phyloP scores from a whole-genome alignment of 2,329 filamentous ascomycete genomes.

The Phyllosticta citribraziliensis region DNA sequence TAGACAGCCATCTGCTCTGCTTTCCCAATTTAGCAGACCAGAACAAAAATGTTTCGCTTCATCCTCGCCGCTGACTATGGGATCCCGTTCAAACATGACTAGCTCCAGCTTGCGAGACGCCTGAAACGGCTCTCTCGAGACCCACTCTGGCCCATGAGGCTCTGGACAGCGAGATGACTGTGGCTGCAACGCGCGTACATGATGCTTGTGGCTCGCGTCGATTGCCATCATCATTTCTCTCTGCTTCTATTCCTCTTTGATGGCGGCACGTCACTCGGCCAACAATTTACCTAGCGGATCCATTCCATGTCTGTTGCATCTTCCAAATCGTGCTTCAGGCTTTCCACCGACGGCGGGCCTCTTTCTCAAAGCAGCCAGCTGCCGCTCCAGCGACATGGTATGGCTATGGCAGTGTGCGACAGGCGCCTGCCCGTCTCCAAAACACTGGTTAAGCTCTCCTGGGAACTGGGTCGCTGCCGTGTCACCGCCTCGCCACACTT shows the following conservation, averaged over 20 bases:
- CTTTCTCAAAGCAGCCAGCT: not conserved
- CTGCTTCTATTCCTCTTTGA: not conserved
- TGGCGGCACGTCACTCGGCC: not conserved
- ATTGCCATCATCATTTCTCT: not conserved
- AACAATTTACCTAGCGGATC: not conserved
- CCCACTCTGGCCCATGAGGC: not conserved
- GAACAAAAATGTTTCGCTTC: not conserved
- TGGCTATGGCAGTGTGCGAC: not conserved
- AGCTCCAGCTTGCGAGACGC: not conserved
- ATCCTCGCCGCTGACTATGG: not conserved
- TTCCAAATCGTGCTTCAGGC: not conserved
- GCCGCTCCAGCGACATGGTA: too few relatives aligned
- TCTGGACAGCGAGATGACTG: not conserved
- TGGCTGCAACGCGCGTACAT: not conserved
- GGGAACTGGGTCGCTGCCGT: not conserved
- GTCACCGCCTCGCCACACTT: not conserved
- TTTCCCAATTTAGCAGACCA: not conserved
- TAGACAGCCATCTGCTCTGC: not conserved
- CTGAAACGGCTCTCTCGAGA: not conserved
- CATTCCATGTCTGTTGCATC: too few relatives aligned
- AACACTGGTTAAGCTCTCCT: not conserved
- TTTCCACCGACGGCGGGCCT: not conserved
- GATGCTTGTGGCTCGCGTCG: not conserved
- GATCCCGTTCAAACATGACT: not conserved
- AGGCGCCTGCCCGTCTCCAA: not conserved